Evolutionary conservation across 768 basidiomycete species (phyloP).

Genomic region (Trametopsis cervina): DNA sequence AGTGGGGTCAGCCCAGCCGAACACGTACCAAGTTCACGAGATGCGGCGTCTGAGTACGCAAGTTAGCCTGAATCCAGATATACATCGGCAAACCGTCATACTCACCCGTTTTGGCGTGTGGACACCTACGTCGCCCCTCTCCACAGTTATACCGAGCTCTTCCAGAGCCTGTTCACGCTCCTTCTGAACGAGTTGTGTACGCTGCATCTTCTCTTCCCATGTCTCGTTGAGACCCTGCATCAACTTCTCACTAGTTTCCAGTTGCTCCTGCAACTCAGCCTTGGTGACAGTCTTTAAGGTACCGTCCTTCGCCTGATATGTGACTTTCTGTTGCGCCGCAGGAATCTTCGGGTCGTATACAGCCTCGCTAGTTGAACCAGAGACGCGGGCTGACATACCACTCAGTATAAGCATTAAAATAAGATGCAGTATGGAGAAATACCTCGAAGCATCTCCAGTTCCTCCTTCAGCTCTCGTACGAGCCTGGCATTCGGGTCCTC

Average conservation of each 20-base stretch:
- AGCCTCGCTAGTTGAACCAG: slow-evolving; percentile 61
- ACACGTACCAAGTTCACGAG: slow-evolving; percentile 81
- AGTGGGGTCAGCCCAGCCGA: neutral
- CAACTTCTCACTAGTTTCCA: slow-evolving; percentile 90
- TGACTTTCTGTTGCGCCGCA: slow-evolving; percentile 91
- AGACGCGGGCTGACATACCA: slow-evolving; percentile 55
- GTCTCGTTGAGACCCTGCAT: slow-evolving; percentile 93
- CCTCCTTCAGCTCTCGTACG: slow-evolving; percentile 97
- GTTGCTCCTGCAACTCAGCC: slow-evolving; percentile 94
- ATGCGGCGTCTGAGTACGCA: slow-evolving; percentile 91
- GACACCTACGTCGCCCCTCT: slow-evolving; percentile 94
- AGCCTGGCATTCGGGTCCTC: slow-evolving; percentile 99
- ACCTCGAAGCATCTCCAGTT: slow-evolving; percentile 88
- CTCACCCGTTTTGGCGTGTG: slow-evolving; percentile 92
- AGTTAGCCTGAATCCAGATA: too few species aligned
- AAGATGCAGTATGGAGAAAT: slow-evolving; percentile 19
- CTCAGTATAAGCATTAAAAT: slow-evolving; percentile 12
- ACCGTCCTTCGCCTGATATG: slow-evolving; percentile 89
- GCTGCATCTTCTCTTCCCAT: slow-evolving; percentile 90
- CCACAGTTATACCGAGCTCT: slow-evolving; percentile 95
- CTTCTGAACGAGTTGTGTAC: slow-evolving; percentile 92
- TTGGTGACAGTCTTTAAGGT: slow-evolving; percentile 94
- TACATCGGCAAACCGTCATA: too few species aligned
- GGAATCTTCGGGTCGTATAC: slow-evolving; percentile 85
- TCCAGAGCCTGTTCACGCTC: slow-evolving; percentile 97